Evolutionary conservation across 805 yeast genomes (phyloP), one percentile per base, ranked within the genome.

Genomic region (Cyberlindnera euphorbiiphila): DNA sequence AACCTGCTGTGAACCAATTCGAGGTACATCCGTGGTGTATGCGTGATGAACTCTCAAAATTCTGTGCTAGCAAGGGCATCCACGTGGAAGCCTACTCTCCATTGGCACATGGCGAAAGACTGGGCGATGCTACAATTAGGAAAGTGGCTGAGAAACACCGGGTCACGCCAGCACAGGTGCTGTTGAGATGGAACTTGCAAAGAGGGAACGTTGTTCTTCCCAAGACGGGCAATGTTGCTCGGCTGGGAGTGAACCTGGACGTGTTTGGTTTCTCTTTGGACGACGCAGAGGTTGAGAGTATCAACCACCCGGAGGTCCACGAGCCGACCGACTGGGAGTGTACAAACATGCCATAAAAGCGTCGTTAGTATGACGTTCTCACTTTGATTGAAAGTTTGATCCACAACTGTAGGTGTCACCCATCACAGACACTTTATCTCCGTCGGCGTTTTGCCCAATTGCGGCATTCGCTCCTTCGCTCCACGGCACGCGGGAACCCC

Each of bases 1-100:
- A 69, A 43, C 89, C 95, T 0, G 85, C 80, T 0, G 81, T 84
- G 28, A 81, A 86, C 58, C 95, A 87, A 57, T 74, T 86, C 53
- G 73, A 68, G 44, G 62, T 72, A 39, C 74, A 72, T 46, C 78
- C 79, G 16, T 74, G 76, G 74, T 59, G 67, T 46, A 59, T 56
- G 47, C 62, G 65, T 42, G 49, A 50, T 16, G 63, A 64, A 38
- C 51, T 79, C 39, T 64, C 66, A 22, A 62, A 66, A 21, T 79
- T 54, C 54, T 67, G 68, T 47, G 54, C 60, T 22, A 45, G 59
- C 18, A 57, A 78, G 38, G 72, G 65, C 22, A 77, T 81, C 40
- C 57, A 59, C 9, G 53, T 71, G 7, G 78, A 79, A 51, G 85
- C 87, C 1, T 81, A 74, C 60, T 68, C 80, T 17, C 86, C 88